Conservation (phyloP, 2,329 filamentous ascomycete genomes). For the Cladosporium sp. region DNA sequence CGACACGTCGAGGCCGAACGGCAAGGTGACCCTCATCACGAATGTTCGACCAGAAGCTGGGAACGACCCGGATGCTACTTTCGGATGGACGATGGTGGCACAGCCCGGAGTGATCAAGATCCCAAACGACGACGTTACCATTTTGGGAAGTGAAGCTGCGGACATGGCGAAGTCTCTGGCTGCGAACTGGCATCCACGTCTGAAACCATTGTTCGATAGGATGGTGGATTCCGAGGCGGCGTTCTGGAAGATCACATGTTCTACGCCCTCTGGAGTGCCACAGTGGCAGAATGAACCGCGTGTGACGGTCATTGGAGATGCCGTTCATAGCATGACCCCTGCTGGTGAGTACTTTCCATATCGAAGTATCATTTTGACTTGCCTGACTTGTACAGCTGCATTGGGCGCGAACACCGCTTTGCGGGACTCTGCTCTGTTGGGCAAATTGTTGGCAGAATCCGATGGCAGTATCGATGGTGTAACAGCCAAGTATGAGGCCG, state of each 20-base stretch:
- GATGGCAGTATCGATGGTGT: slow-evolving; percentile 49
- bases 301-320: slow-evolving; percentile 62
- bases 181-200: slow-evolving; percentile 56
- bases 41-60: slow-evolving; percentile 64
- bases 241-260: slow-evolving; percentile 71
- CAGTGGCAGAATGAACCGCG: slow-evolving; percentile 61
- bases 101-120: slow-evolving; percentile 59
- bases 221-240: slow-evolving; percentile 61
- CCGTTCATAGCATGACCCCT: slow-evolving; percentile 61
- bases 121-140: slow-evolving; percentile 62
- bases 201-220: slow-evolving; percentile 60
- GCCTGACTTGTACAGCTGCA: slow-evolving; percentile 39
- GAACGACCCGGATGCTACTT: slow-evolving; percentile 58
- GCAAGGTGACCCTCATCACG: slow-evolving; percentile 60
- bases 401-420: slow-evolving; percentile 62
- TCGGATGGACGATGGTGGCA: slow-evolving; percentile 66
- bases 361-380: not conserved
- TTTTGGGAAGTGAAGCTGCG: slow-evolving; percentile 60
- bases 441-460: slow-evolving; percentile 54
- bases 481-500: slow-evolving; percentile 43
- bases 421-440: slow-evolving; percentile 57
- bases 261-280: slow-evolving; percentile 60
- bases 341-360: slow-evolving; percentile 24
- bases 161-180: slow-evolving; percentile 60
- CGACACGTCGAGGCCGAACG: slow-evolving; percentile 52